Evolutionary conservation across 805 yeast species (phyloP), one percentile per base, ranked within the genome.

Genomic region (Candida boidinii): DNA sequence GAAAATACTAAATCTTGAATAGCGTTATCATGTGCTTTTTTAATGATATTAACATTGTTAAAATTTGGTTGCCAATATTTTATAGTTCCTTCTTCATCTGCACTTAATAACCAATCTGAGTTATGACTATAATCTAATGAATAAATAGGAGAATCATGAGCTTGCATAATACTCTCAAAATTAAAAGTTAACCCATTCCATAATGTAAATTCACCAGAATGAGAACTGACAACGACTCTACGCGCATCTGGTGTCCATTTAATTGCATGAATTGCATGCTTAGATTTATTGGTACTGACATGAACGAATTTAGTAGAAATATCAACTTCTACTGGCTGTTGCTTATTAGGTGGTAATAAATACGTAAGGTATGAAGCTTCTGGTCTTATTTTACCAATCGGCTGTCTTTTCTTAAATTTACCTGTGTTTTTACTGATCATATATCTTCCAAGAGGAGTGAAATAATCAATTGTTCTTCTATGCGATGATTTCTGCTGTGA

Each of bases 31-130:
- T 87, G 95, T 1, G 79, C 87, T 25, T 70, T 68, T 22, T 77
- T 54, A 33, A 73, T 49, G 19, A 84, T 79, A 53, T 90, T 87
- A 29, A 94, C 96, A 64, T 92, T 90, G 60, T 92, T 92, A 64
- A 92, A 85, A 58, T 92, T 92, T 5, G 96, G 94, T 59, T 88
- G 97, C 98, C 98, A 92, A 50, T 82, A 90, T 61, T 92, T 92
- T 48, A 92, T 72, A 5, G 69, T 66, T 17, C 98, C 99, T 36
- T 80, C 87, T 47, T 87, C 90, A 59, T 92, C 97, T 23, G 95
- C 96, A 50, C 94, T 79, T 17, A 92, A 63, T 39, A 92, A 68
- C 97, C 97, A 92, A 41, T 88, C 96, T 39, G 86, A 96, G 39
- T 80, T 79, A 54, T 86, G 94, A 5, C 92, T 78, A 58, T 90